Conservation (phyloP, 345 rosid species). For the Populus alba region DNA sequence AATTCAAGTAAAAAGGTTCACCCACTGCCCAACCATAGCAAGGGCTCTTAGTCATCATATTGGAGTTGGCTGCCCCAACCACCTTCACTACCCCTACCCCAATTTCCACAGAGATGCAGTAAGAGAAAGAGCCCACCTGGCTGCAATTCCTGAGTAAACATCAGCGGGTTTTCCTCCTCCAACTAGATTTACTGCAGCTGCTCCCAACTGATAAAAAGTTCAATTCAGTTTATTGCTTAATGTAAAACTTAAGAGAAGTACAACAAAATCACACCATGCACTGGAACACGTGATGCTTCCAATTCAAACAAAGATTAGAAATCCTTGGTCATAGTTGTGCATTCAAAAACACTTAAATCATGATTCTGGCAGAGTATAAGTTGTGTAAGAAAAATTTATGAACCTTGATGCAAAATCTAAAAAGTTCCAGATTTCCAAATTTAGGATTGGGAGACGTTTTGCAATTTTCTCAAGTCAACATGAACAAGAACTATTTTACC, state of each 20-base stretch:
- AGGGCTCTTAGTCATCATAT: not conserved
- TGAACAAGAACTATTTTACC: slow-evolving; percentile 46
- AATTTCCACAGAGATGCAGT: not conserved
- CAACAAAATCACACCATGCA: not conserved
- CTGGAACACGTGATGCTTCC: not conserved
- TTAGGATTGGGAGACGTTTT: not conserved
- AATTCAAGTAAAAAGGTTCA: not conserved
- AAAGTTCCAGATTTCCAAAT: not conserved
- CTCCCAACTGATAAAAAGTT: slow-evolving; percentile 68
- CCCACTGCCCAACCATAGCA: not conserved
- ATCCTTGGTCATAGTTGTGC: not conserved
- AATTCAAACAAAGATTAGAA: not conserved
- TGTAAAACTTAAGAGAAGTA: not conserved
- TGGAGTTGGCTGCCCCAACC: not conserved
- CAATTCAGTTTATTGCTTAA: not conserved
- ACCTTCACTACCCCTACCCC: not conserved
- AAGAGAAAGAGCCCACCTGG: slow-evolving; percentile 47
- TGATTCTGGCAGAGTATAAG: not conserved
- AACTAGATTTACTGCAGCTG: slow-evolving; percentile 93
- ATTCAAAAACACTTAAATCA: not conserved
- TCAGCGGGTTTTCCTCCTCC: slow-evolving; percentile 91
- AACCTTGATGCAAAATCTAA: not conserved
- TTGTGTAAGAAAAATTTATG: not conserved
- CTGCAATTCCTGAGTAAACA: slow-evolving; percentile 89
- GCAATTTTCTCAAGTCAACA: not conserved